Evolutionary conservation across 441 rosid species (phyloP), one percentile per base, ranked within the genome.

Genomic region (Euphorbia schlechtendalii): DNA sequence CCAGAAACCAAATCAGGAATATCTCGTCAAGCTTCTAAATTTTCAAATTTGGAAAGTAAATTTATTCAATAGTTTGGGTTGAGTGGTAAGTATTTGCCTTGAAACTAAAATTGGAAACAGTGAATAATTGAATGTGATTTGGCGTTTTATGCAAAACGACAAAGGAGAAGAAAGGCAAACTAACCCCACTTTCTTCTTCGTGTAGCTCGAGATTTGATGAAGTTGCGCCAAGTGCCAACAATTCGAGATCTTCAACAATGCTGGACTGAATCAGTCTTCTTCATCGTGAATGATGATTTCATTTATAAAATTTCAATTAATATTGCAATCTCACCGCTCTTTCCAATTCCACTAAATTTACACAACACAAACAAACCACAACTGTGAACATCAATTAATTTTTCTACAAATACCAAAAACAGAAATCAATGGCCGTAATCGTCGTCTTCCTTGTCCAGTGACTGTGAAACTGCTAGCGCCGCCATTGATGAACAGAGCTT

Each of bases 341-440:
- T 41, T 3, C 45, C 45, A 3, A 41, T 41, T 41, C 45, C 45
- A 41, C 2, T 12, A 3, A 3, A 36, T 9, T 36, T 36, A 36
- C 21, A 48, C 53, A 30, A 63, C 17, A 48, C 56, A 4, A 48
- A 18, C 17, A 53, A 2, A 45, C 0, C 17, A 55, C 21, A 8
- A 55, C 32, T 41, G 32, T 34, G 25, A 41, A 40, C 53, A 57
- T 5, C 34, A 45, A 18, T 14, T n/a, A 8, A 65, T 38, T 36
- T 25, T 8, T 54, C 45, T 55, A 55, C 69, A 56, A 11, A 17
- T 38, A 27, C 61, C 61, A 53, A 54, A 53, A 32, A 61, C 28
- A 41, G n/a, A 59, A 34, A 58, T 11, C 11, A 21, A 53, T 30
- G 2, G 5, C 12, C 48, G 1, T 22, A 28, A 7, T 7, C 36